Evolutionary conservation across 2,329 filamentous ascomycete genomes (phyloP), one percentile per base, ranked within the genome.

Genomic region (Colletotrichum coccodes): DNA sequence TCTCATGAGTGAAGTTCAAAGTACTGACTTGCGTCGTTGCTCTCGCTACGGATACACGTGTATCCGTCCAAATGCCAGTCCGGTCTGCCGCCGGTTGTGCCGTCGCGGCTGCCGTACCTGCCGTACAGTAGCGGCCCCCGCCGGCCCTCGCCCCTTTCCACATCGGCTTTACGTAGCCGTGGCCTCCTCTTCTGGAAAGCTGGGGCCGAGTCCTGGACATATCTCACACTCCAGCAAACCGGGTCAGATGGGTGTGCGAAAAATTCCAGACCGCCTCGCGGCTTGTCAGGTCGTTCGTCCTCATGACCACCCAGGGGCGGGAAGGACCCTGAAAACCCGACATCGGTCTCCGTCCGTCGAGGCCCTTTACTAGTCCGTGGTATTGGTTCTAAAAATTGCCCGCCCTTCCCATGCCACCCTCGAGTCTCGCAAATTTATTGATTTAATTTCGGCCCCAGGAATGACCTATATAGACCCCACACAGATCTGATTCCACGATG

Each of bases 241-340:
- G 52, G 56, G 62, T 69, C 40, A 60, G 42, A 66, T 56, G 62
- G 64, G 56, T 47, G 47, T 30, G 46, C 30, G 32, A 40, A 32
- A 54, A 60, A 52, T 60, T 56, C 61, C 66, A 56, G 66, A 69
- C 66, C 66, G 66, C 66, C 62, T 66, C 49, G 40, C 8, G 8
- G 61, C 62, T 66, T 69, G 66, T 66, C 66, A 66, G 54, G 42
- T 50, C 21, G 56, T 59, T 32, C 47, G 65, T 52, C 56, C 66
- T 66, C 61, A 60, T 69, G 66, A 69, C 66, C 62, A 56, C 32
- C 32, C 40, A 26, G 49, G 42, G 34, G 60, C 53, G 49, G 66
- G 61, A 65, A 65, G 62, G 62, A 69, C 66, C 66, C 66, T 69
- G 66, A 60, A 69, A 65, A 36, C 50, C 42, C 50, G 56, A 50